Percentiles rank a stretch among this genome's conserved stretches.
phyloP scores from a whole-genome alignment of 306 rosid genomes.

The Bauhinia variegata region DNA sequence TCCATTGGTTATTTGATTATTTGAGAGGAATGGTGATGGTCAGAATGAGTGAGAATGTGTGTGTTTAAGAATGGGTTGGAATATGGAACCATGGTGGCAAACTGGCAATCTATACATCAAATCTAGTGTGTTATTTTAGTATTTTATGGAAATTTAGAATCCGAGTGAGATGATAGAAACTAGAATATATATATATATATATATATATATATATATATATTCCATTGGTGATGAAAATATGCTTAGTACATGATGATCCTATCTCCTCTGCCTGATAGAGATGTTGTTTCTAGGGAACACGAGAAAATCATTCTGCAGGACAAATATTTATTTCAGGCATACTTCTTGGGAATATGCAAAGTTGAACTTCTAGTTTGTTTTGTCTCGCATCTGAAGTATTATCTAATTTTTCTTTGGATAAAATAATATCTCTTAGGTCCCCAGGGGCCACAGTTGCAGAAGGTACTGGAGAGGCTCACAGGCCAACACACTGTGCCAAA shows the following conservation, averaged over 20 bases:
- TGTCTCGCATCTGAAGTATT: slow-evolving; percentile 7
- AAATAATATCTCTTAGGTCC: slow-evolving; percentile 55
- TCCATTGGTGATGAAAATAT: slow-evolving; percentile 8
- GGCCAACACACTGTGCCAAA: slow-evolving; percentile 97
- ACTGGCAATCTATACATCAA: background rate
- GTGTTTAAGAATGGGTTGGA: background rate
- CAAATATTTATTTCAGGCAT: background rate
- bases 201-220: no score
- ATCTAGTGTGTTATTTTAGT: background rate
- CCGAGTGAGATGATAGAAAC: background rate
- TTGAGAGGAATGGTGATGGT: background rate
- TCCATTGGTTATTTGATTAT: background rate
- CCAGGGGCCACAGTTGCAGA: slow-evolving; percentile 96
- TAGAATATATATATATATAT: no score
- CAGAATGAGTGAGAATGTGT: slow-evolving; percentile 14
- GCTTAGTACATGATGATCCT: background rate
- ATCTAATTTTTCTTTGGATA: background rate
- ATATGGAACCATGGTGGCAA: background rate
- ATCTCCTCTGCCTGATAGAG: slow-evolving; percentile 1
- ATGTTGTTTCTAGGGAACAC: background rate
- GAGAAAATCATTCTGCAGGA: background rate
- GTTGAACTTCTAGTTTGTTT: slow-evolving; percentile 10
- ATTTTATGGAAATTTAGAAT: background rate
- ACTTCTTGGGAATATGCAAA: background rate
- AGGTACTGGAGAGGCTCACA: slow-evolving; percentile 81